Base-by-base conservation (phyloP, 2,329 filamentous ascomycete genomes). In the Clonostachys solani region DNA sequence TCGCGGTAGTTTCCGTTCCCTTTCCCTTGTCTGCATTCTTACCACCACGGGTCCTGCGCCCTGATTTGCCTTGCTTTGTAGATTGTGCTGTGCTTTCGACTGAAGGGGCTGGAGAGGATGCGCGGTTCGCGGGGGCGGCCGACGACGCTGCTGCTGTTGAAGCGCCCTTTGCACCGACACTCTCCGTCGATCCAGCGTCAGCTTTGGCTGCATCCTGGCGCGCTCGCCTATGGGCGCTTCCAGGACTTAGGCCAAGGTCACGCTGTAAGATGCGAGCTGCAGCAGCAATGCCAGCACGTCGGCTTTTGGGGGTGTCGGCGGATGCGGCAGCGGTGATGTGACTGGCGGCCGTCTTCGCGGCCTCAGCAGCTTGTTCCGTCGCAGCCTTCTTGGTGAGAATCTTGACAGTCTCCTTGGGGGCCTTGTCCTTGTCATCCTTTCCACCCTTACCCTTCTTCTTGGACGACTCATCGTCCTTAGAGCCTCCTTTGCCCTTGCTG, bases 241-340 rank as follows among this genome's bases (percentile, higher is more conserved):
- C 80, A 12, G 81, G 79, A 49, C 78, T 84, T 1, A 87, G 72
- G 17, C 83, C 83, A 16, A 86, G 71, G 51, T 87, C 83, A 34
- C 83, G 77, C 60, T 86, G 82, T 16, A 87, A 57, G 46, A 87
- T 81, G 15, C 81, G 75, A 12, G 83, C 82, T 12, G 83, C 82
- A 9, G 81, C 79, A 33, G 81, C 74, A 45, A 85, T 83, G n/a
- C 75, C 79, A 6, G 77, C 76, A 40, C 78, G 72, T 29, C 80
- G 77, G 48, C 73, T 81, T 63, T 81, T 84, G 3, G 74, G 69
- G 2, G 60, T 63, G 5, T 72, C 68, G 67, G 65, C 17, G 17
- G 37, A 47, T 50, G 6, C 58, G 8, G 49, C 41, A 12, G 50
- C 38, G 34, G 33, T 49, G 38, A 64, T 60, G 48, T 75, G 69